phyloP scores from a whole-genome alignment of 2,329 filamentous ascomycete genomes.

The Drechslerella coelobrocha region DNA sequence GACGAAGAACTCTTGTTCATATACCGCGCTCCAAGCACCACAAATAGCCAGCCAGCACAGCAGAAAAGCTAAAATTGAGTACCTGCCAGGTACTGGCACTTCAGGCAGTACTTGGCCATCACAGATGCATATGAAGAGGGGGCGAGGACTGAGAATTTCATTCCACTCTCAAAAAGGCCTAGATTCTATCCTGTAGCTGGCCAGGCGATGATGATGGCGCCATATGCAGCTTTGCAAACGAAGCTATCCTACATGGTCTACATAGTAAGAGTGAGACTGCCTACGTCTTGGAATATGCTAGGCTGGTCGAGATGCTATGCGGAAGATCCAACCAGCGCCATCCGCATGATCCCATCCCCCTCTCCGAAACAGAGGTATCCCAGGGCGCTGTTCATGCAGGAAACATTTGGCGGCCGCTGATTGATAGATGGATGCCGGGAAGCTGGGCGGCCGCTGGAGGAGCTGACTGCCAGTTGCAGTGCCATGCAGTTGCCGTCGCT shows the following conservation, averaged over 20 bases:
- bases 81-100: not conserved
- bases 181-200: not conserved
- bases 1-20: not conserved
- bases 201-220: constrained; percentile 26
- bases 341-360: constrained; percentile 5
- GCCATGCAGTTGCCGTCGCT: too few species aligned
- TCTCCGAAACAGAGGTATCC: not conserved
- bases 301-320: not conserved
- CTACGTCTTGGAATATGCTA: not conserved
- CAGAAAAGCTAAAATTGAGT: constrained; percentile 8
- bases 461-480: too few species aligned
- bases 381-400: constrained; percentile 24
- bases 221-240: constrained; percentile 27
- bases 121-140: not conserved
- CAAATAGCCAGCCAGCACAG: constrained; percentile 9
- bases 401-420: constrained; percentile 47
- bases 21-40: not conserved
- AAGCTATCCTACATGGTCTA: not conserved
- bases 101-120: not conserved
- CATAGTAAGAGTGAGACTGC: not conserved
- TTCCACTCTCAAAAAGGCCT: not conserved
- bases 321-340: not conserved
- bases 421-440: constrained; percentile 6
- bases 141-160: constrained; percentile 1
- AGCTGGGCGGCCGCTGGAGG: too few species aligned